Conservation (phyloP, 768 basidiomycete species). For the Pisolithus tinctorius region DNA sequence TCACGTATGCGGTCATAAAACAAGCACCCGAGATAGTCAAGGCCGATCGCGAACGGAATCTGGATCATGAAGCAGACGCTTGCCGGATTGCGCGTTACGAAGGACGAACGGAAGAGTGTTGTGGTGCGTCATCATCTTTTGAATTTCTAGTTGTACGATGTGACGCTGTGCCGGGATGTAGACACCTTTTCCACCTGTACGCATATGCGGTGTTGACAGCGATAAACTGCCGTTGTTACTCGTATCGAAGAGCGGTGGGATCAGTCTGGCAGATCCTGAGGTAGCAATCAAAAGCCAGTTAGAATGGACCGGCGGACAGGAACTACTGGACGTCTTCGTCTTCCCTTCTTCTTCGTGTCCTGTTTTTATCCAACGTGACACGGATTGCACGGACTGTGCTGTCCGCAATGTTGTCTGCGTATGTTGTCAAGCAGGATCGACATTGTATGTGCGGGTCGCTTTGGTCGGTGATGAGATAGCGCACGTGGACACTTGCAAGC, state of each 20-base stretch:
- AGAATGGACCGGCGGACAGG: conserved; percentile 21
- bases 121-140: conserved; percentile 33
- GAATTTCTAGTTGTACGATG: not conserved
- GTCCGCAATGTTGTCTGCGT: conserved; percentile 10
- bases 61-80: conserved; percentile 58
- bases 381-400: not conserved
- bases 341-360: conserved; percentile 22
- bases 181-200: conserved; percentile 38
- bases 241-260: conserved; percentile 26
- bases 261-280: conserved; percentile 26
- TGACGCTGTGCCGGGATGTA: conserved; percentile 19
- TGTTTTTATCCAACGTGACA: conserved; percentile 18
- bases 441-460: conserved; percentile 18
- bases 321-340: conserved; percentile 24
- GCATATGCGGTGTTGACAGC: conserved; percentile 28
- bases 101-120: conserved; percentile 35
- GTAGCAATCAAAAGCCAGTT: conserved; percentile 21
- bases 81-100: conserved; percentile 25
- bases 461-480: conserved; percentile 15
- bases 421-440: conserved; percentile 15
- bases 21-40: conserved; percentile 38
- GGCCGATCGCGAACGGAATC: conserved; percentile 42
- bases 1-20: conserved; percentile 51
- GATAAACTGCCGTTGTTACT: conserved; percentile 24
- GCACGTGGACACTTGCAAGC: conserved; percentile 14